Percentiles rank a stretch among this genome's conserved stretches.
Evolutionary conservation across 768 basidiomycete genomes (phyloP).

Genomic region (Pulveroboletus ravenelii): DNA sequence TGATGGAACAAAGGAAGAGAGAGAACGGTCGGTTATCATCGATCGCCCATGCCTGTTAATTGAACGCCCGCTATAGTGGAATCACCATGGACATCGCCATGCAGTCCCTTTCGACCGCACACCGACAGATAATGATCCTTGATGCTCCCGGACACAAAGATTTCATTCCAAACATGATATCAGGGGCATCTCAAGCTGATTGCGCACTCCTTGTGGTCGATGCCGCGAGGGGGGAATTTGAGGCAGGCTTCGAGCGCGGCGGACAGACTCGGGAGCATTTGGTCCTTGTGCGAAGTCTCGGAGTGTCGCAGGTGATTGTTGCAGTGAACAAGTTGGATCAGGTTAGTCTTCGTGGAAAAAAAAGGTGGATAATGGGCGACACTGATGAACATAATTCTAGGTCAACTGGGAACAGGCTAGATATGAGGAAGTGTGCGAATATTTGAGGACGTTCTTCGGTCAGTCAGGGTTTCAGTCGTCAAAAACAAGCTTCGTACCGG

Average conservation of each 20-base stretch:
- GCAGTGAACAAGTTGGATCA: conserved; percentile 95
- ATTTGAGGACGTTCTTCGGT: conserved; percentile 73
- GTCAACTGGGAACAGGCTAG: conserved; percentile 83
- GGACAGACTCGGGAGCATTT: conserved; percentile 97
- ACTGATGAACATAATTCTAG: conserved; percentile 36
- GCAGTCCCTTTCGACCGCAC: conserved; percentile 68
- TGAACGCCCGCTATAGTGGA: conserved; percentile 50
- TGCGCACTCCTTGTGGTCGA: conserved; percentile 93
- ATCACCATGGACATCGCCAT: conserved; percentile 97
- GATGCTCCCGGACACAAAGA: conserved; percentile 98
- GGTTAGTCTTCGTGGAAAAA: conserved; percentile 38
- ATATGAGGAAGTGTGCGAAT: conserved; percentile 77
- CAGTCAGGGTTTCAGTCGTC: conserved; percentile 82
- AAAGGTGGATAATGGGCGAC: neutral
- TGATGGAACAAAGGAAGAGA: conserved; percentile 88
- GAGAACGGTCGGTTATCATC: conserved; percentile 64
- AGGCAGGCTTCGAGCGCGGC: conserved; percentile 89
- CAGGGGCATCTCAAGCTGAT: conserved; percentile 95
- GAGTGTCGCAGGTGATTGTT: conserved; percentile 85
- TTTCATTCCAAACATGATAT: conserved; percentile 99
- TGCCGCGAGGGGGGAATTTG: conserved; percentile 86
- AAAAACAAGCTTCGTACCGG: conserved; percentile 82
- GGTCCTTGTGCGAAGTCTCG: conserved; percentile 84
- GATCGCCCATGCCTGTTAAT: conserved; percentile 1
- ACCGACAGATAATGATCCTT: conserved; percentile 83